Conservation (phyloP, 768 basidiomycete species). For the Rhizopogon sp. region DNA sequence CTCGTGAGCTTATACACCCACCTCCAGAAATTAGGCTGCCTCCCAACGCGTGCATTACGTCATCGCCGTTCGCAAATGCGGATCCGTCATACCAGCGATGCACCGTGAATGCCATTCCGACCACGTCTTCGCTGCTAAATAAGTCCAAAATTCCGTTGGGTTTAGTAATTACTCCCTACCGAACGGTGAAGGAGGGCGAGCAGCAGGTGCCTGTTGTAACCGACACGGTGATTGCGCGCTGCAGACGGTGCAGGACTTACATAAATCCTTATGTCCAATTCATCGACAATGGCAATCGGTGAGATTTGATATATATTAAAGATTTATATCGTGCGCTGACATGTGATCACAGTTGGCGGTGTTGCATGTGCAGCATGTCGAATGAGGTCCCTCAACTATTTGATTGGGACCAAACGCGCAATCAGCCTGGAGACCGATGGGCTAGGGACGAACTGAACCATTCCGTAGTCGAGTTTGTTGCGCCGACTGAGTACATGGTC, state of each 20-base stretch:
- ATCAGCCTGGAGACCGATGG: constrained; percentile 96
- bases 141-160: constrained; percentile 92
- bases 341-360: constrained; percentile 74
- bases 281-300: constrained; percentile 95
- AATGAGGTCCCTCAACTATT: constrained; percentile 98
- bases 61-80: constrained; percentile 75
- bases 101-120: constrained; percentile 91
- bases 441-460: constrained; percentile 88
- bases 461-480: constrained; percentile 93
- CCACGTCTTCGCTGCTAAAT: constrained; percentile 76
- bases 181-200: constrained; percentile 79
- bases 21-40: constrained; percentile 91
- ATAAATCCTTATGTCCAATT: constrained; percentile 98
- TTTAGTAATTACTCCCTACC: constrained; percentile 86
- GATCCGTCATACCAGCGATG: constrained; percentile 89
- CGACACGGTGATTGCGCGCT: constrained; percentile 94
- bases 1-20: constrained; percentile 70
- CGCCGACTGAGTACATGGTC: constrained; percentile 99
- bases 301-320: constrained; percentile 15
- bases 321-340: constrained; percentile 5
- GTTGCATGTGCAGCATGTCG: constrained; percentile 97
- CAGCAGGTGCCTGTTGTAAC: constrained; percentile 84
- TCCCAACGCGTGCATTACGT: constrained; percentile 75
- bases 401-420: constrained; percentile 94
- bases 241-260: constrained; percentile 92